Evolutionary conservation across 176 grass and related monocot species (phyloP), one percentile per base, ranked within the genome.

Genomic region (Oryza australiensis): DNA sequence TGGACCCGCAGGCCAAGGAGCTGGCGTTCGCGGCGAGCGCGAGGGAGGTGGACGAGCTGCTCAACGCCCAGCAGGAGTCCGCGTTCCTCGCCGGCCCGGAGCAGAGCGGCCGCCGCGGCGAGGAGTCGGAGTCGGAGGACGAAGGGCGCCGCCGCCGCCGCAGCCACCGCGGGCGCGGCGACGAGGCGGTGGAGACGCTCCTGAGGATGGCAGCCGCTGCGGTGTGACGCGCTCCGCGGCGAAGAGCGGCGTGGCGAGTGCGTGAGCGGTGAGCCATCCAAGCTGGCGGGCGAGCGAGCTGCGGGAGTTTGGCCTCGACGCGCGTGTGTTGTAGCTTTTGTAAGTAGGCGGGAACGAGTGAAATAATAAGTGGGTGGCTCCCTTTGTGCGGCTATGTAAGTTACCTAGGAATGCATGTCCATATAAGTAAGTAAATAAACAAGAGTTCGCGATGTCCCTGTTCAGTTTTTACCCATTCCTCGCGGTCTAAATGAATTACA

Each of bases 1-100:
- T 97, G 70, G 88, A 89, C 49, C 14, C 2, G 14, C 62, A 84
- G 12, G 90, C 95, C 23, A 91, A 94, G 92, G 95, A 89, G 84
- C 83, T 97, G 48, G 55, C 88, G 0, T 94, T 97, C 82, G 92
- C 53, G 66, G 45, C 51, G 9, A 67, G 80, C n/a, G 68, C 72
- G 3, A 80, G 13, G 75, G 86, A 91, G 82, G 88, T 98, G 33
- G 90, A 98, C 40, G 75, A 91, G 90, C 73, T 93, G 74, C 69
- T 98, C 64, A 22, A 85, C 45, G 74, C 83, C 0, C 82, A 91
- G 71, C 77, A 68, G 2, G 95, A 87, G 5, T 27, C 64, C 24
- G 71, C 71, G 0, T 92, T 98, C 78, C 2, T 98, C 11, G 15
- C 81, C 9, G 88, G 92, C 7, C 92, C 90, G 0, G 71, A 88